phyloP scores from a whole-genome alignment of 2,329 filamentous ascomycete species.

The Aspergillus sp. region DNA sequence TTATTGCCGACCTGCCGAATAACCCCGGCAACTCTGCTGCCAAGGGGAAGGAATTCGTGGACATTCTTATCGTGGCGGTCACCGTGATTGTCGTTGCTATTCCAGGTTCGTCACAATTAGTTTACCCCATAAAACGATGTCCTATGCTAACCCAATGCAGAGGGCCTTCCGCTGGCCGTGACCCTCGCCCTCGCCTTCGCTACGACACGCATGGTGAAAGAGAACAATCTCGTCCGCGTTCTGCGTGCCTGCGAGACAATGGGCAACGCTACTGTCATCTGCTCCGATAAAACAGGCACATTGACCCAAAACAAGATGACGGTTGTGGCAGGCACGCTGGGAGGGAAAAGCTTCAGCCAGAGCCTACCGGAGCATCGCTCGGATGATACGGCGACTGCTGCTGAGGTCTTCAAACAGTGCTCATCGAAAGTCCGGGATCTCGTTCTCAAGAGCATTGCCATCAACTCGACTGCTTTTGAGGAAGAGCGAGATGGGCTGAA shows the following conservation, averaged over 20 bases:
- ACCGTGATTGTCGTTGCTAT: constrained; percentile 79
- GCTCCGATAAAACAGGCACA: constrained; percentile 76
- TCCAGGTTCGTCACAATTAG: constrained; percentile 42
- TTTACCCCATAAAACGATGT: neutral
- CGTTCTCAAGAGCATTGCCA: constrained; percentile 40
- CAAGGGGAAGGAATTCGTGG: constrained; percentile 75
- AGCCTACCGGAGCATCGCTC: constrained; percentile 20
- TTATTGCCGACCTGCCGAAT: constrained; percentile 64
- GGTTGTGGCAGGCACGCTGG: constrained; percentile 69
- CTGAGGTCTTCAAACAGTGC: constrained; percentile 30
- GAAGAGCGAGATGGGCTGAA: constrained; percentile 65
- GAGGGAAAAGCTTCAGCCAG: constrained; percentile 57
- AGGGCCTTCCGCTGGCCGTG: constrained; percentile 74
- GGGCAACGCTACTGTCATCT: constrained; percentile 77
- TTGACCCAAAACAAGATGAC: constrained; percentile 74
- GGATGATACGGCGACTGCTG: constrained; percentile 17
- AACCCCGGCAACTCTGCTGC: constrained; percentile 57
- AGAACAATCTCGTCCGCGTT: constrained; percentile 74
- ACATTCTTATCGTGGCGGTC: constrained; percentile 74
- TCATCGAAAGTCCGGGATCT: constrained; percentile 33
- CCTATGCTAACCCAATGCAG: constrained; percentile 40
- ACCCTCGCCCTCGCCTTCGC: constrained; percentile 74
- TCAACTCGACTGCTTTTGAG: constrained; percentile 70
- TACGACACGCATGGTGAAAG: constrained; percentile 72
- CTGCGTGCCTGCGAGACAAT: constrained; percentile 77